Evolutionary conservation across 1,284 basidiomycete genomes (phyloP).

Genomic region (Apiotrichum porosum): DNA sequence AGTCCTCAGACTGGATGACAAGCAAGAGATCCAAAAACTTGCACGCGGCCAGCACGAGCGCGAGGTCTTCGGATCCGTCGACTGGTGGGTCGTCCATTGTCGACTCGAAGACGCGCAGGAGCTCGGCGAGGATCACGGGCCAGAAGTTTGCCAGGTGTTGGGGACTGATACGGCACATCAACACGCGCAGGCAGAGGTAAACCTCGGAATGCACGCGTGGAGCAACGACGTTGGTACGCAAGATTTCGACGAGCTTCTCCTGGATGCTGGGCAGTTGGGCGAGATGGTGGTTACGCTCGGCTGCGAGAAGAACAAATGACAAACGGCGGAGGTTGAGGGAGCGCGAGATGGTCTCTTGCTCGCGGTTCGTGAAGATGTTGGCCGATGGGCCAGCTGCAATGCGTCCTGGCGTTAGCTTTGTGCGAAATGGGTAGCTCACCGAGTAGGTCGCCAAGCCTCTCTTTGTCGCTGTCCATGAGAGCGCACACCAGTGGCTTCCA

Average conservation of each 20-base stretch:
- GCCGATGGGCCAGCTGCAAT: constrained; percentile 80
- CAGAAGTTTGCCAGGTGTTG: constrained; percentile 93
- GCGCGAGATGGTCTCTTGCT: constrained; percentile 86
- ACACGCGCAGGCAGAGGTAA: constrained; percentile 85
- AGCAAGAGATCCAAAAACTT: constrained; percentile 91
- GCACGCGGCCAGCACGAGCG: constrained; percentile 77
- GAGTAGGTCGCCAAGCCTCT: constrained; percentile 76
- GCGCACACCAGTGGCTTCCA: constrained; percentile 79
- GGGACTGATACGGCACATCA: constrained; percentile 84
- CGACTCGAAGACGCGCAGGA: constrained; percentile 60
- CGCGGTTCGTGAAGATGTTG: constrained; percentile 94
- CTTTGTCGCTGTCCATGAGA: constrained; percentile 80
- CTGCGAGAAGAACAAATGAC: constrained; percentile 76
- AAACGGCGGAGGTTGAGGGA: constrained; percentile 82
- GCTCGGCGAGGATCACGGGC: constrained; percentile 90
- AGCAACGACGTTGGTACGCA: constrained; percentile 68
- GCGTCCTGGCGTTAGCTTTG: constrained; percentile 56
- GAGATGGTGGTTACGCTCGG: constrained; percentile 84
- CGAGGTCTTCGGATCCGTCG: constrained; percentile 77
- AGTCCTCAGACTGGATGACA: constrained; percentile 90
- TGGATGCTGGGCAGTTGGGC: constrained; percentile 87
- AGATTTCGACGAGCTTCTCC: constrained; percentile 91
- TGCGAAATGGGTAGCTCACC: constrained; percentile 50
- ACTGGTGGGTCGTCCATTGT: constrained; percentile 51
- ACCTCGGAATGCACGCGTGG: constrained; percentile 87